These are phyloP conservation scores for Nothophaeocryptopus gaeumannii DNA, from an alignment of 2,329 filamentous ascomycete genomes.

Conservation along the genomic window DNA sequence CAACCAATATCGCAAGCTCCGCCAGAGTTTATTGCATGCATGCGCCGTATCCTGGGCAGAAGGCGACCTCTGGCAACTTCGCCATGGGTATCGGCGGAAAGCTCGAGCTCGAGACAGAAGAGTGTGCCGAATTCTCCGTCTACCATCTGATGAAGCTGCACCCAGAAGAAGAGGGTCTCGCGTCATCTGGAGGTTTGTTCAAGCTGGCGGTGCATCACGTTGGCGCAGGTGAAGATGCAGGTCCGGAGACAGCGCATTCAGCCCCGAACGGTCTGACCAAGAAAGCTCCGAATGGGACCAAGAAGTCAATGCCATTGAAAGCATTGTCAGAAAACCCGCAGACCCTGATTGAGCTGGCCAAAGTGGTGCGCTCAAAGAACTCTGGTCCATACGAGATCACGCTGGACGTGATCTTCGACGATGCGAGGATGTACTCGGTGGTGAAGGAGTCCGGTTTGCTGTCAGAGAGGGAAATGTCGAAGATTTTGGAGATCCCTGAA, in stretches of 20 bases:
- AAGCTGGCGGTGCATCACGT: not conserved
- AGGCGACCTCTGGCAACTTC: conserved; percentile 6
- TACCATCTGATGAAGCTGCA: conserved; percentile 5
- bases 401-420: conserved; percentile 51
- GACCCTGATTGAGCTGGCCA: conserved; percentile 3
- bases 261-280: too few relatives aligned
- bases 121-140: conserved; percentile 5
- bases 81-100: conserved; percentile 4
- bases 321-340: not conserved
- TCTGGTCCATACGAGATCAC: conserved; percentile 54
- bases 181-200: not conserved
- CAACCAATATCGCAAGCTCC: not conserved
- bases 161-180: not conserved
- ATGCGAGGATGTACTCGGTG: conserved; percentile 7
- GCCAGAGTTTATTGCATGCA: conserved; percentile 3
- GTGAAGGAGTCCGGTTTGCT: conserved; percentile 35
- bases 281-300: too few relatives aligned
- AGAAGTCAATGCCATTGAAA: too few relatives aligned
- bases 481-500: conserved; percentile 29
- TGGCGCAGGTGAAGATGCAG: not conserved
- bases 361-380: conserved; percentile 51
- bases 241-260: too few relatives aligned
- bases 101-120: not conserved
- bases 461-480: conserved; percentile 25
- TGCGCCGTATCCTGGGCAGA: conserved; percentile 5